Percentiles rank a stretch among this genome's conserved stretches.
phyloP scores from a whole-genome alignment of 2,329 filamentous ascomycete genomes.

The Nigrograna mackinnonii region DNA sequence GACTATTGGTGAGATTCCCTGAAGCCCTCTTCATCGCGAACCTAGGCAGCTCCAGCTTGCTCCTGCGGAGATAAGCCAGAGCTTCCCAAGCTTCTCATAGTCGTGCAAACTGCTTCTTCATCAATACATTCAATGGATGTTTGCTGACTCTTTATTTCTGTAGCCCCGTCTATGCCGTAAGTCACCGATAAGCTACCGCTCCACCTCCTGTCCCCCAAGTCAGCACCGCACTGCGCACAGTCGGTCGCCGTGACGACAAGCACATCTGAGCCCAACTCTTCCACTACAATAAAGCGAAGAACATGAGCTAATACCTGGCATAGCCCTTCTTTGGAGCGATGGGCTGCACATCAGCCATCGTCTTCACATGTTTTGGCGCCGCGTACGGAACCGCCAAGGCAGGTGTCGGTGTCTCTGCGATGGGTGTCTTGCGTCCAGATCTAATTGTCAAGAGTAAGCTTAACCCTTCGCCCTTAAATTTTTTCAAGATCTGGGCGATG shows the following conservation, averaged over 20 bases:
- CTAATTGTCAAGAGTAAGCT: constrained; percentile 99
- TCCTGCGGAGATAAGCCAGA: too few species aligned
- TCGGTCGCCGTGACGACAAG: constrained; percentile 1
- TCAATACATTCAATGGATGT: too few species aligned
- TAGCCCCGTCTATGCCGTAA: constrained; percentile 98
- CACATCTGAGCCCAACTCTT: constrained; percentile 9
- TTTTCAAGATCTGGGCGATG: neutral
- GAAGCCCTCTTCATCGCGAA: too few species aligned
- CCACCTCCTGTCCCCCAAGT: constrained; percentile 22
- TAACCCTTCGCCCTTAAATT: constrained; percentile 47
- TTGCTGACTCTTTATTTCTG: constrained; percentile 32
- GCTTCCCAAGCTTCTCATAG: too few species aligned
- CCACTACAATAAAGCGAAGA: constrained; percentile 10
- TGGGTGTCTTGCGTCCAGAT: constrained; percentile 97
- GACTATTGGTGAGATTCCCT: too few species aligned
- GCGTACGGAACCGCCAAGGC: constrained; percentile 99
- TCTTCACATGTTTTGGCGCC: constrained; percentile 95
- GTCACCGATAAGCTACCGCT: constrained; percentile 51
- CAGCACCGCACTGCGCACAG: constrained; percentile 16
- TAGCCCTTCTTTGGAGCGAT: constrained; percentile 95
- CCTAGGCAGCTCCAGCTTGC: too few species aligned
- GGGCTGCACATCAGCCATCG: constrained; percentile 92
- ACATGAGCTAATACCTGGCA: constrained; percentile 23
- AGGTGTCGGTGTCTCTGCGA: constrained; percentile 96
- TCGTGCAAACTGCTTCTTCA: too few species aligned